Evolutionary conservation across 148 eudicot species (phyloP).

Genomic region (Vaccinium darrowii): DNA sequence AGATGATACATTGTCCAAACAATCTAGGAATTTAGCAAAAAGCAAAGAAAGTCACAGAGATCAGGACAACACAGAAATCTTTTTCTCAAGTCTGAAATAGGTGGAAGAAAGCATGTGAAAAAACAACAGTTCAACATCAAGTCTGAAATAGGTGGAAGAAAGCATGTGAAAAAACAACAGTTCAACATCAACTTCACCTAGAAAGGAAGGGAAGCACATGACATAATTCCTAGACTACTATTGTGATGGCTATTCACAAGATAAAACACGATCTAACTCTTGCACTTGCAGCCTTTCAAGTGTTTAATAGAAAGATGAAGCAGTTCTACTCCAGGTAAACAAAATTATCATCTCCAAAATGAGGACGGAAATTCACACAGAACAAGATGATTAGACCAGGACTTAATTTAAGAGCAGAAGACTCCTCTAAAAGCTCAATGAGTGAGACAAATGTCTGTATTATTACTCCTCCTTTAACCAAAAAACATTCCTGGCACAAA

Average conservation of each 20-base stretch:
- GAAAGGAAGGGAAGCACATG: neutral
- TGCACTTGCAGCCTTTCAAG: neutral
- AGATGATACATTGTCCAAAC: neutral
- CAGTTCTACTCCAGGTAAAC: neutral
- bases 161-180: neutral
- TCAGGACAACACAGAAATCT: neutral
- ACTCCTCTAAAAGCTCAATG: neutral
- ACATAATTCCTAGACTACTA: neutral
- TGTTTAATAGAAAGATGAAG: neutral
- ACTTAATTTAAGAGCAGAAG: constrained; percentile 8
- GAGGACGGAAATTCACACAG: neutral
- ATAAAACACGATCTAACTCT: neutral
- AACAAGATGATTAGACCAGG: neutral
- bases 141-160: neutral
- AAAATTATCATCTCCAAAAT: constrained; percentile 4
- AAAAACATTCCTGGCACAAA: neutral
- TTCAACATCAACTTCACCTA: neutral
- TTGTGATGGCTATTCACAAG: neutral
- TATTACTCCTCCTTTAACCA: neutral
- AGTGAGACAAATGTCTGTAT: neutral
- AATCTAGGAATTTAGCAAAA: neutral
- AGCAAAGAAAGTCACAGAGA: neutral
- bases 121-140: neutral
- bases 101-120: neutral
- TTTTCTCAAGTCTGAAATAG: neutral